These are phyloP conservation scores for Teratosphaeriaceae sp. DNA, from an alignment of 2,329 filamentous ascomycete genomes.

Conservation along the genomic window DNA sequence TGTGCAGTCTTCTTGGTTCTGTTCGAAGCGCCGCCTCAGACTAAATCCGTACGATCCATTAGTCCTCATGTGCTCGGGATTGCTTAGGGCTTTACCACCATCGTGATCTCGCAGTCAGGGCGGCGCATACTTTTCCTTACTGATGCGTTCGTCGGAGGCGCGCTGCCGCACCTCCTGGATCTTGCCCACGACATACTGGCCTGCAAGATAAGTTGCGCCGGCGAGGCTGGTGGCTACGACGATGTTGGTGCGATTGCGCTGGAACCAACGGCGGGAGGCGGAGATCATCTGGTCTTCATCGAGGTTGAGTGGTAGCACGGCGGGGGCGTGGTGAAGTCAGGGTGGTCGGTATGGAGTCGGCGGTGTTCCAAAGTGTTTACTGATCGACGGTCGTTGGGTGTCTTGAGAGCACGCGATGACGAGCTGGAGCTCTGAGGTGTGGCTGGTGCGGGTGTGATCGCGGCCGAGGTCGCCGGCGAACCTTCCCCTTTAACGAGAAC, in stretches of 20 bases:
- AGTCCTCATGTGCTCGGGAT: conserved; percentile 8
- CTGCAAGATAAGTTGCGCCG: conserved; percentile 83
- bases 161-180: conserved; percentile 90
- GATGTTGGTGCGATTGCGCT: conserved; percentile 83
- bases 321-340: no score
- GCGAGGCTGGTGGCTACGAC: conserved; percentile 82
- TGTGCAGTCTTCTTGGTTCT: conserved; percentile 98
- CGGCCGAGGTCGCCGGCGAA: no score
- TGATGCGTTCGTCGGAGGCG: conserved; percentile 92
- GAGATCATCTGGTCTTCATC: conserved; percentile 44
- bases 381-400: neutral
- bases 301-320: no score
- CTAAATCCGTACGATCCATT: no score
- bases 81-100: no score
- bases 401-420: conserved; percentile 6
- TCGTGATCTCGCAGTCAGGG: no score
- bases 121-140: conserved; percentile 77
- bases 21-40: conserved; percentile 89
- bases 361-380: neutral
- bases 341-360: neutral
- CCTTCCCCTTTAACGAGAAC: no score
- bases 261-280: conserved; percentile 82
- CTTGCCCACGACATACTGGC: conserved; percentile 87
- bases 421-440: conserved; percentile 1
- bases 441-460: no score